A percentile compares a stretch with the other conserved stretches of the same genome.
Evolutionary conservation across 768 basidiomycete species (phyloP).

Genomic region (Sarcodon sp.): DNA sequence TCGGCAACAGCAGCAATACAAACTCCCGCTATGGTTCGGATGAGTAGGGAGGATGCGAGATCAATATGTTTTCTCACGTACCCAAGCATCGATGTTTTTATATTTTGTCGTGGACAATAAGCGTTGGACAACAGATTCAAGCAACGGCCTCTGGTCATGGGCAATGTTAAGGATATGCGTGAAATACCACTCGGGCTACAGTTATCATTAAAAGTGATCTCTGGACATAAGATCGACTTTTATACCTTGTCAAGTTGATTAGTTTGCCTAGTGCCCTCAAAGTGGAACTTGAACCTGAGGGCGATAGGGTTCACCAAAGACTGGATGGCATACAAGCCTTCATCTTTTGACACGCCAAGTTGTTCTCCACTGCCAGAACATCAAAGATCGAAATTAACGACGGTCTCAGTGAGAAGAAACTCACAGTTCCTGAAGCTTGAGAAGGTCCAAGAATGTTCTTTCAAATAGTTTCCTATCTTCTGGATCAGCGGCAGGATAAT

Average conservation of each 20-base stretch:
- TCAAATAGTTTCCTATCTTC: conserved; percentile 60
- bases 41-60: not conserved
- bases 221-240: not conserved
- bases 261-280: conserved; percentile 76
- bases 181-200: conserved; percentile 94
- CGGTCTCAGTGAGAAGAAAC: conserved; percentile 15
- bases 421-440: conserved; percentile 69
- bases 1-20: conserved; percentile 60
- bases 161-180: conserved; percentile 80
- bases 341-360: conserved; percentile 21
- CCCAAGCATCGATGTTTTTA: conserved; percentile 61
- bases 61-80: conserved; percentile 19
- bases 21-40: conserved; percentile 59
- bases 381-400: conserved; percentile 2
- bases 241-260: conserved; percentile 86
- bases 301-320: conserved; percentile 75
- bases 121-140: conserved; percentile 62
- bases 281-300: conserved; percentile 90
- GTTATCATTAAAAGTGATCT: not conserved
- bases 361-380: conserved; percentile 33
- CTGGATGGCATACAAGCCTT: conserved; percentile 73
- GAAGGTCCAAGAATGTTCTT: conserved; percentile 59
- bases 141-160: conserved; percentile 76
- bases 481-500: conserved; percentile 38
- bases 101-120: conserved; percentile 56